Evolutionary conservation across 805 yeast genomes (phyloP).

Genomic region (Pichia rugopelliculosa): DNA sequence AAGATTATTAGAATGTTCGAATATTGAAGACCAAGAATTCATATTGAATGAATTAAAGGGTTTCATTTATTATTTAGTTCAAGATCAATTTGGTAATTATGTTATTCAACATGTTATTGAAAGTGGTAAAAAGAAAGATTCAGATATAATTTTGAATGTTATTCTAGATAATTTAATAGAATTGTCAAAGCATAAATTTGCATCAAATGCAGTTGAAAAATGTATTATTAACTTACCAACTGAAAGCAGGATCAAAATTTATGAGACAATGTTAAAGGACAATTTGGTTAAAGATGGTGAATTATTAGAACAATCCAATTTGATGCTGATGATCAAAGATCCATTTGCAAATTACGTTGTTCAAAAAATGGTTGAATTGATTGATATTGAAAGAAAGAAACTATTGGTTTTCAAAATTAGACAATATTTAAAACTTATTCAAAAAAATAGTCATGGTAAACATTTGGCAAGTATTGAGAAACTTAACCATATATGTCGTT

Average conservation of each 20-base stretch:
- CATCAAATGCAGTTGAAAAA: slow-evolving; percentile 95
- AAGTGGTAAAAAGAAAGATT: slow-evolving; percentile 60
- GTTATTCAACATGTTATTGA: slow-evolving; percentile 94
- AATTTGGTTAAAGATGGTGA: slow-evolving; percentile 34
- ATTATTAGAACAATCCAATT: slow-evolving; percentile 58
- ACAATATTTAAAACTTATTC: slow-evolving; percentile 70
- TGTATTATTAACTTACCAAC: slow-evolving; percentile 69
- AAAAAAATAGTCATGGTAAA: slow-evolving; percentile 66
- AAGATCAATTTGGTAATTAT: slow-evolving; percentile 96
- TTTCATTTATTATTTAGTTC: slow-evolving; percentile 68
- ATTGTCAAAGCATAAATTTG: slow-evolving; percentile 93
- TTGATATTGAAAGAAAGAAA: slow-evolving; percentile 62
- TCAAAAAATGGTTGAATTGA: slow-evolving; percentile 83
- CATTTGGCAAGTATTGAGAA: slow-evolving; percentile 80
- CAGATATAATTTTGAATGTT: slow-evolving; percentile 50
- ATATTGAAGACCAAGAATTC: slow-evolving; percentile 51
- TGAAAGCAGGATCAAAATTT: slow-evolving; percentile 53
- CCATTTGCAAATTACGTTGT: slow-evolving; percentile 97
- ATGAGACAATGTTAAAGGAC: slow-evolving; percentile 57
- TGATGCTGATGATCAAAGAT: slow-evolving; percentile 93
- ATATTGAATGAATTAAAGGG: slow-evolving; percentile 68
- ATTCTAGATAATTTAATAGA: slow-evolving; percentile 58
- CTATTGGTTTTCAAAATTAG: slow-evolving; percentile 66
- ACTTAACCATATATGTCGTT: slow-evolving; percentile 49
- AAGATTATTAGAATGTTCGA: slow-evolving; percentile 76